These are phyloP conservation scores for Puya raimondii DNA, from an alignment of 176 grass and related monocot species.

Conservation along the genomic window DNA sequence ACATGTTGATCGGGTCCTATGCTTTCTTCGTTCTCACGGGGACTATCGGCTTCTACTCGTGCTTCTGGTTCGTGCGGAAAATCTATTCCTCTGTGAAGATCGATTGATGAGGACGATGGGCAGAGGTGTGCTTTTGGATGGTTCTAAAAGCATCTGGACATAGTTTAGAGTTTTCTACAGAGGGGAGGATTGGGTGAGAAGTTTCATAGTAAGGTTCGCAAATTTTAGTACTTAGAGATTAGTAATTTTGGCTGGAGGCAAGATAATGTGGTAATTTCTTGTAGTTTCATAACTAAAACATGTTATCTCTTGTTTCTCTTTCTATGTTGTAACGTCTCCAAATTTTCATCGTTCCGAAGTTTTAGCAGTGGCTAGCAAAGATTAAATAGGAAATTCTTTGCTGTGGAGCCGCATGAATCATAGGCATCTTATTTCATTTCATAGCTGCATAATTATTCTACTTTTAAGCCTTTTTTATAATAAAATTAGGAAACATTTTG, in stretches of 20 bases:
- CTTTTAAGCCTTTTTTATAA: no score
- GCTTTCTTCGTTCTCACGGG: conserved; percentile 47
- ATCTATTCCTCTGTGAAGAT: conserved; percentile 47
- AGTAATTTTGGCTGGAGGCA: neutral
- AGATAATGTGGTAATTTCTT: neutral
- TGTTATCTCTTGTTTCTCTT: no score
- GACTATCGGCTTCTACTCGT: conserved; percentile 42
- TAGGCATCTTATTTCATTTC: no score
- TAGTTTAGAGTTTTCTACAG: neutral
- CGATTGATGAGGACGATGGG: conserved; percentile 20
- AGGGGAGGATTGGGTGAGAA: neutral
- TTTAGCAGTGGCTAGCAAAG: no score
- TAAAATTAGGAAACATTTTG: no score
- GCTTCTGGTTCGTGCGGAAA: conserved; percentile 41
- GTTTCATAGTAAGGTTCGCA: neutral
- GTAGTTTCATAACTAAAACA: neutral
- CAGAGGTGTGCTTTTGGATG: neutral
- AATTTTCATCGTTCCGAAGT: no score
- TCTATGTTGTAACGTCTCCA: no score
- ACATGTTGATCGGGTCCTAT: conserved; percentile 42
- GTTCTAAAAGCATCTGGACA: neutral
- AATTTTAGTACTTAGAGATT: neutral
- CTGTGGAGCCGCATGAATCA: no score
- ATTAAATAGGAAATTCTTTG: no score
- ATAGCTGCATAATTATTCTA: no score